These are phyloP conservation scores for Gnomoniopsis sp. DNA, from an alignment of 2,329 filamentous ascomycete genomes.

Conservation along the genomic window DNA sequence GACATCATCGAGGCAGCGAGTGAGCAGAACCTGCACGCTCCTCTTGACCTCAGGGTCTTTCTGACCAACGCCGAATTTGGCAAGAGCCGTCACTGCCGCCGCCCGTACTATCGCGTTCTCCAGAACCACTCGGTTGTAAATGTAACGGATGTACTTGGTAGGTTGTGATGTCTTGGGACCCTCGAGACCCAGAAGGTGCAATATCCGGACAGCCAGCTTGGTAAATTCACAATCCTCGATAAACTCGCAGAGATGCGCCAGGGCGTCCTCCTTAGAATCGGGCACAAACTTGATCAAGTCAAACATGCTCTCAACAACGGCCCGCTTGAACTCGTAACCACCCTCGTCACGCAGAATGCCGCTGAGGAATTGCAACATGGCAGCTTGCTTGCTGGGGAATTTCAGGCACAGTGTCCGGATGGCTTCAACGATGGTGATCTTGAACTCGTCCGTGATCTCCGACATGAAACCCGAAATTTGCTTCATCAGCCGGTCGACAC, in stretches of 20 bases:
- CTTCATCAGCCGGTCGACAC: conserved; percentile 96
- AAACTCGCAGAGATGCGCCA: conserved; percentile 96
- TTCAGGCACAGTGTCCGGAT: conserved; percentile 96
- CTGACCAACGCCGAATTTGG: conserved; percentile 96
- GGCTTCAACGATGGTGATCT: conserved; percentile 99
- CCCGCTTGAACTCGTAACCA: conserved; percentile 96
- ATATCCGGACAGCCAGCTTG: conserved; percentile 90
- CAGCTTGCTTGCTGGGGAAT: conserved; percentile 96
- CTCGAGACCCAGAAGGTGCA: conserved; percentile 91
- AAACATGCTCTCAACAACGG: conserved; percentile 98
- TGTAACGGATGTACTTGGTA: conserved; percentile 98
- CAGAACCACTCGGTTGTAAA: conserved; percentile 96
- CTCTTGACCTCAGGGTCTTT: conserved; percentile 96
- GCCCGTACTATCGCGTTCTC: conserved; percentile 96
- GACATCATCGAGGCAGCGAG: conserved; percentile 89
- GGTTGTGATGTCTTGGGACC: conserved; percentile 93
- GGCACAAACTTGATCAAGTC: conserved; percentile 99
- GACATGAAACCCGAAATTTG: conserved; percentile 98
- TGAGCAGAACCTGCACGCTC: conserved; percentile 88
- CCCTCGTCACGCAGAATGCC: conserved; percentile 96
- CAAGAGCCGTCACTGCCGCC: conserved; percentile 89
- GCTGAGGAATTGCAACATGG: conserved; percentile 95
- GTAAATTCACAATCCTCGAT: conserved; percentile 99
- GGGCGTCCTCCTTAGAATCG: conserved; percentile 74
- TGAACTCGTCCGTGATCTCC: conserved; percentile 98